Percentiles rank a stretch among this genome's conserved stretches.
phyloP scores from a whole-genome alignment of 75 land plant species.

The Larix kaempferi region DNA sequence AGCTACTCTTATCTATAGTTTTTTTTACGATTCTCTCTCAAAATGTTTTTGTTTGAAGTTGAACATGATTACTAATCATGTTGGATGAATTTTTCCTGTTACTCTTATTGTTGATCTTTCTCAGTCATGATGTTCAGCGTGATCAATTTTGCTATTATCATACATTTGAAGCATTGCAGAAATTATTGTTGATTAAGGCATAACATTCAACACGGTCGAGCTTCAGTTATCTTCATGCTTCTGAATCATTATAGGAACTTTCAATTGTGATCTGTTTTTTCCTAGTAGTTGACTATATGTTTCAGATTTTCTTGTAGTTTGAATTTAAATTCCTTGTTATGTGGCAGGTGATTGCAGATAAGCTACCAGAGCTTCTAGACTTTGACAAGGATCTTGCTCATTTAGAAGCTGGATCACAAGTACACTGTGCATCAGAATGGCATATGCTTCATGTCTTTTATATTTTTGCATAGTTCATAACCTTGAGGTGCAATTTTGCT shows the following conservation, averaged over 20 bases:
- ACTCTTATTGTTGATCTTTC: no score
- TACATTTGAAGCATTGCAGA: no score
- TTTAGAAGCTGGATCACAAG: conserved; percentile 81
- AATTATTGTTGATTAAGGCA: no score
- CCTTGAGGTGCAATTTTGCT: not conserved
- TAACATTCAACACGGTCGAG: not conserved
- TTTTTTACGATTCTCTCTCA: no score
- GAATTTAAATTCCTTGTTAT: not conserved
- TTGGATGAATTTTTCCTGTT: no score
- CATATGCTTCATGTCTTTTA: not conserved
- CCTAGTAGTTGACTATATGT: not conserved
- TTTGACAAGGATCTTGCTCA: conserved; percentile 65
- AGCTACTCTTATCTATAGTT: no score
- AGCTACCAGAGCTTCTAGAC: conserved; percentile 86
- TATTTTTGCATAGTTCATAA: not conserved
- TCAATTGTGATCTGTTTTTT: not conserved
- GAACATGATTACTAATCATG: no score
- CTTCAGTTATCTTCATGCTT: not conserved
- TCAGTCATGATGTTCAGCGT: no score
- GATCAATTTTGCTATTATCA: no score
- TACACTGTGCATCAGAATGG: conserved; percentile 7
- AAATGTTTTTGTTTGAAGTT: no score
- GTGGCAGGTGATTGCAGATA: conserved; percentile 77
- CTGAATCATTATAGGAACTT: no score
- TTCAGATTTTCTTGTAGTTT: not conserved